Base-by-base conservation (phyloP, 2,329 filamentous ascomycete species). In the Colletotrichum truncatum region DNA sequence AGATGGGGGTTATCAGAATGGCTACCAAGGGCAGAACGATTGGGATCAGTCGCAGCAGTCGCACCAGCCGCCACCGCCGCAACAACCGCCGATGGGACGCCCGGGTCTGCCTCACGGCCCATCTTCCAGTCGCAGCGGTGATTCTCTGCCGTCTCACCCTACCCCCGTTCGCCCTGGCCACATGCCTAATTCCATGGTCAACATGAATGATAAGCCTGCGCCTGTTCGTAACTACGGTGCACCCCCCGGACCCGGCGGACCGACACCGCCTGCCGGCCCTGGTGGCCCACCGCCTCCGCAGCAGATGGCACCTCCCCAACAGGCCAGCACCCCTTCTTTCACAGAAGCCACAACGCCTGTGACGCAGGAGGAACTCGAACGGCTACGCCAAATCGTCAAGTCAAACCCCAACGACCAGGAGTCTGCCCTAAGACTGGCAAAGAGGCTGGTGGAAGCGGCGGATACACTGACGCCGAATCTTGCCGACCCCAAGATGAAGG, bases 371-470 rank as follows among this genome's bases (percentile, higher is more conserved):
- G 93, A 97, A 74, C 82, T 99, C 7, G 92, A 97, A 70, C 85
- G 85, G 21, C 80, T 98, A 8, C 89, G 93, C 30, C 87, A 87
- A 71, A 80, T 83, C 6, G 89, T 92, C 68, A 92, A 91, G 74
- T 83, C 82, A 25, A 92, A 94, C 66, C 89, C 94, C 0, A 84
- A 85, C 28, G 93, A 98, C 70, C 87, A 91, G 67, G 86, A 86
- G 48, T 85, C 89, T 3, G 91, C 92, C 12, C 82, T 99, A 60
- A 81, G 84, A 9, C 83, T 97, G 16, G 94, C 93, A 1, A 95
- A 94, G 79, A 93, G 91, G 71, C 82, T 98, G 5, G 89, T 97
- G 1, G 94, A 98, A 79, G 96, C 95, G 2, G 89, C 93, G 1
- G 89, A 90, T 11, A 88, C 92, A 5, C 85, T 99, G 1, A 88